These are phyloP conservation scores for Trichoderma sp. DNA, from an alignment of 2,329 filamentous ascomycete species.

Conservation along the genomic window DNA sequence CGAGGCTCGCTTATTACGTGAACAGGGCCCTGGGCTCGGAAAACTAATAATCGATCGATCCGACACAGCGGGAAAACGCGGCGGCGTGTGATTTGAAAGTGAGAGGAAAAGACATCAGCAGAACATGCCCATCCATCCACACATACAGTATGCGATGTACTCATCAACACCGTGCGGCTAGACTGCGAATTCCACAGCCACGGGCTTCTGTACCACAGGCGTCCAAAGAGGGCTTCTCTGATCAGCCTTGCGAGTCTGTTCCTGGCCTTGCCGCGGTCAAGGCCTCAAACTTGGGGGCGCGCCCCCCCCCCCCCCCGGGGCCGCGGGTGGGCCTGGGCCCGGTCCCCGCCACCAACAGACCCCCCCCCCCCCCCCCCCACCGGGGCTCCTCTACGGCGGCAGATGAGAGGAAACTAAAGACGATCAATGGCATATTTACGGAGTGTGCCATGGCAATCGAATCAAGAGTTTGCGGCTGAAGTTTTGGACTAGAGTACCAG, in stretches of 20 bases:
- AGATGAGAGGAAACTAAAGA: neutral
- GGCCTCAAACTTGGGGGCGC: neutral
- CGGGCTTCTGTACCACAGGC: neutral
- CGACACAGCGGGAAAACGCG: constrained; percentile 8
- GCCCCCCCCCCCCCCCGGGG: too few relatives aligned
- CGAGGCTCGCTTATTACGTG: neutral
- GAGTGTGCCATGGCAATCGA: neutral
- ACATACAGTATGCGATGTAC: neutral
- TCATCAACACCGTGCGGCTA: neutral
- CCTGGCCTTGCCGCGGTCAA: constrained; percentile 2
- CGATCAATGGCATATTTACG: neutral
- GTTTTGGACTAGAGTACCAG: too few relatives aligned
- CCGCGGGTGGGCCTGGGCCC: too few relatives aligned
- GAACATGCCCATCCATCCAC: neutral
- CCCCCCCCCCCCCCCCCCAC: too few relatives aligned
- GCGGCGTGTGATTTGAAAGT: constrained; percentile 2
- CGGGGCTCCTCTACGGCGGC: neutral
- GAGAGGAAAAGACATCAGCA: neutral
- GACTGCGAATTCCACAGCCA: constrained; percentile 14
- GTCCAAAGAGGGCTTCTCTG: constrained; percentile 5
- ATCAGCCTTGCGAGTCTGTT: constrained; percentile 23
- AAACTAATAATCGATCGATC: neutral
- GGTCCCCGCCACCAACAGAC: too few relatives aligned
- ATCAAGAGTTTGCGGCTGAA: neutral
- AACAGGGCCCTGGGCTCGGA: neutral